Base-by-base conservation (phyloP, 2,329 filamentous ascomycete genomes). In the Diaporthe citrichinensis region DNA sequence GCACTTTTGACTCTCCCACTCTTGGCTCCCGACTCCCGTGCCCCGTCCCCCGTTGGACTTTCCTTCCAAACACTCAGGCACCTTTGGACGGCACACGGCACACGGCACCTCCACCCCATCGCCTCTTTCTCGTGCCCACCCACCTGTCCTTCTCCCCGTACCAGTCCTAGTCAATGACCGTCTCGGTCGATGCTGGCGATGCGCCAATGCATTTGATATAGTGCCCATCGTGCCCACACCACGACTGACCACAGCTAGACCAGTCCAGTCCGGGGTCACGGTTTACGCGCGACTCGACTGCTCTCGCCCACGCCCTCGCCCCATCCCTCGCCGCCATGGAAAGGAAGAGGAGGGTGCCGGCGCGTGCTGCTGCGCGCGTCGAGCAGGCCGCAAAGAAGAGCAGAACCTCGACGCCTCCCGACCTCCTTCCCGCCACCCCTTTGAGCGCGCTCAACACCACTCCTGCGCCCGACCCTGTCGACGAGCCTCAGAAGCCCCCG, bases 301-400 rank as follows among this genome's bases (percentile, higher is more conserved):
- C 65, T 36, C 31, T 53, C 31, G 65, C 23, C 46, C n/a, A 53
- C 62, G 59, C 46, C 46, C 28, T 23, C 61, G 15, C 25, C 41
- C 55, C 23, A n/a, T 34, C 55, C 55, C 55, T 71, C 74, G 76
- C 77, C 79, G 65, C 73, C 65, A 93, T 93, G 91, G 91, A 93
- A 85, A 89, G 86, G 82, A 93, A 93, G 85, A 88, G 91, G 81
- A 93, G 92, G 84, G 84, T 92, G 76, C 91, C 91, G 31, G 87
- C 91, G 57, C 88, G 92, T 81, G 90, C 90, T 72, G 89, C 90
- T 59, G 90, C 91, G 78, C 88, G 91, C 78, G 86, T 87, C 75
- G 92, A 93, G 78, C 87, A 90, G 75, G 87, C 86, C 72, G 86
- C 88, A 72, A 93, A 93, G 85, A 91, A 90, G 81, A 74, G 75